A percentile compares a stretch with the other conserved stretches of the same genome.
Evolutionary conservation across 1,139 yeast genomes (phyloP).

Genomic region (Magnusiomyces sp.): DNA sequence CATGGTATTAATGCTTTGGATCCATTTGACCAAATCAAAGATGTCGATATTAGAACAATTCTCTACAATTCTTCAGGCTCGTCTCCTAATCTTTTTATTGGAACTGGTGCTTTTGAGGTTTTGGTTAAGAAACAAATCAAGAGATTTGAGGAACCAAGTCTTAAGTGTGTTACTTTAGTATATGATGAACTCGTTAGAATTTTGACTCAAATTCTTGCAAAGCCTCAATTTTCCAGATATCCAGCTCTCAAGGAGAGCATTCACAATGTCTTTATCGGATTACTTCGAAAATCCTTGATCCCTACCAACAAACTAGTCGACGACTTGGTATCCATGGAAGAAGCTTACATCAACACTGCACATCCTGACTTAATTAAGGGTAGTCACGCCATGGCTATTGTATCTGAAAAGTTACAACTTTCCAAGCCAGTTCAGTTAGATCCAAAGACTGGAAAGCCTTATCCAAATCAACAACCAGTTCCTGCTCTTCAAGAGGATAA

Average conservation of each 20-base stretch:
- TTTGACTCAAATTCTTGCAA: constrained; percentile 69
- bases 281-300: too few species aligned
- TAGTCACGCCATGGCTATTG: constrained; percentile 90
- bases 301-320: constrained; percentile 77
- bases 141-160: constrained; percentile 89
- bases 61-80: constrained; percentile 90
- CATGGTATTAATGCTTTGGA: constrained; percentile 89
- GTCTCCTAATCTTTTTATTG: constrained; percentile 95
- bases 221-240: constrained; percentile 79
- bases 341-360: constrained; percentile 91
- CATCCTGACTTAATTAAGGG: constrained; percentile 96
- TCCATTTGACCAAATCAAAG: constrained; percentile 96
- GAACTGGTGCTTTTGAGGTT: constrained; percentile 95
- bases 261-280: too few species aligned
- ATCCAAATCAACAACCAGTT: too few species aligned
- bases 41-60: constrained; percentile 91
- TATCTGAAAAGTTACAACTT: constrained; percentile 82
- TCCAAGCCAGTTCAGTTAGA: constrained; percentile 74
- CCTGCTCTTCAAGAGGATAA: constrained; percentile 11
- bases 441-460: constrained; percentile 91
- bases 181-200: constrained; percentile 93
- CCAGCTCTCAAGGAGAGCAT: constrained; percentile 86
- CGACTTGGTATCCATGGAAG: constrained; percentile 79
- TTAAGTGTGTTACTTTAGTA: constrained; percentile 81
- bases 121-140: constrained; percentile 90